Conservation (phyloP, 352 stramenopile species). For the Thalassiosira livingstoniorum region DNA sequence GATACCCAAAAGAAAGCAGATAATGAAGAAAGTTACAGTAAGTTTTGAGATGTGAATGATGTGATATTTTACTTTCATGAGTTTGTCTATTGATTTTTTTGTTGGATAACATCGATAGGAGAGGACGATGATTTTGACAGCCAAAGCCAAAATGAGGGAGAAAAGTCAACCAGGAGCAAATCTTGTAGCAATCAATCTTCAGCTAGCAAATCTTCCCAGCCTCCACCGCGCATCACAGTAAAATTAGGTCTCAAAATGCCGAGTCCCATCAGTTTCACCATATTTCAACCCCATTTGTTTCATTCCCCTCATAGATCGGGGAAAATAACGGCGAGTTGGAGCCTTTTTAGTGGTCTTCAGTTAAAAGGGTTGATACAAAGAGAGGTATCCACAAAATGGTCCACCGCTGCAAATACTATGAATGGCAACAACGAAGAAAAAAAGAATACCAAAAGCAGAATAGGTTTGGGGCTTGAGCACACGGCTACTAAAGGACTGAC, state of each 20-base stretch:
- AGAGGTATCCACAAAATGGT: conserved; percentile 23
- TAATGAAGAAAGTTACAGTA: too few species aligned
- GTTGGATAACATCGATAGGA: neutral
- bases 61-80: neutral
- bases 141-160: conserved; percentile 2
- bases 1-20: neutral
- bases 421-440: conserved; percentile 3
- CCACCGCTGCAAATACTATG: neutral
- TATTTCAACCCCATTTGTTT: conserved; percentile 54
- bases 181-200: neutral
- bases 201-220: neutral
- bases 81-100: neutral
- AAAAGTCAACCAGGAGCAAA: neutral
- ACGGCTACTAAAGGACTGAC: conserved; percentile 36
- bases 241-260: conserved; percentile 38
- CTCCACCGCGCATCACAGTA: conserved; percentile 29
- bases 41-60: neutral
- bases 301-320: conserved; percentile 36
- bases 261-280: conserved; percentile 34
- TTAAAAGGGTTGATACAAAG: conserved; percentile 41
- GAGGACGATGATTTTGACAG: conserved; percentile 10
- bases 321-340: conserved; percentile 38
- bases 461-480: conserved; percentile 43
- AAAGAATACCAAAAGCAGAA: conserved; percentile 7
- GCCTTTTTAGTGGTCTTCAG: conserved; percentile 26